phyloP scores from a whole-genome alignment of 2,329 filamentous ascomycete species.

The Colletotrichum salicis region DNA sequence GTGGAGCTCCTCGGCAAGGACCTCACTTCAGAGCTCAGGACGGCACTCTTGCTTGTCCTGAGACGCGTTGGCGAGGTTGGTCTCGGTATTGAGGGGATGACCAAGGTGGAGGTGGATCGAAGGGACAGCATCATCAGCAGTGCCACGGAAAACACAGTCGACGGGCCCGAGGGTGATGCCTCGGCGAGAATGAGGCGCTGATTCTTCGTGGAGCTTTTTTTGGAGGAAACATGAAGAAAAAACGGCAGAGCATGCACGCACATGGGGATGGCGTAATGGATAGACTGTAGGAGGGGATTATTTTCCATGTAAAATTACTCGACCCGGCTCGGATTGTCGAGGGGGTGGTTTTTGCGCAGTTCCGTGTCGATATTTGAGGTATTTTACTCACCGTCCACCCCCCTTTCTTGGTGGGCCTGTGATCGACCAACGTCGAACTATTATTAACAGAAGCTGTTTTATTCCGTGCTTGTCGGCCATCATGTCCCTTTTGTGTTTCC shows the following conservation, averaged over 20 bases:
- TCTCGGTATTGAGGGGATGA: slow-evolving; percentile 66
- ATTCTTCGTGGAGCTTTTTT: background rate
- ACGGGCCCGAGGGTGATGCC: slow-evolving; percentile 43
- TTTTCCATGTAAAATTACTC: slow-evolving; percentile 30
- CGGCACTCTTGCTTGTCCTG: slow-evolving; percentile 80
- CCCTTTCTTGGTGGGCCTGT: background rate
- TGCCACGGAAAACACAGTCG: slow-evolving; percentile 42
- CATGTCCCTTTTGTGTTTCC: background rate
- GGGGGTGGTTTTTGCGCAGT: slow-evolving; percentile 12
- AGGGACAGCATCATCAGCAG: slow-evolving; percentile 55
- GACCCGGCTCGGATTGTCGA: slow-evolving; percentile 18
- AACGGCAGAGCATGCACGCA: background rate
- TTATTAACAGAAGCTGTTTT: background rate
- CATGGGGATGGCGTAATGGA: slow-evolving; percentile 27
- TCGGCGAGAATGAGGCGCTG: slow-evolving; percentile 42
- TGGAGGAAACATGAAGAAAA: background rate
- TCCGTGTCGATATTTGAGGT: slow-evolving; percentile 32
- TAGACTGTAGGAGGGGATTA: slow-evolving; percentile 25
- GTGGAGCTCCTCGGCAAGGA: slow-evolving; percentile 87
- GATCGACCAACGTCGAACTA: background rate
- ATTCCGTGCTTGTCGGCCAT: background rate
- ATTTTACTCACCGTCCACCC: background rate
- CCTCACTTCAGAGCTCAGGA: slow-evolving; percentile 80
- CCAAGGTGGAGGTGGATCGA: slow-evolving; percentile 45
- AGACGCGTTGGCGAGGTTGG: slow-evolving; percentile 84